Evolutionary conservation across 495 filamentous ascomycete genomes (phyloP).

Genomic region (Podospora sp.): DNA sequence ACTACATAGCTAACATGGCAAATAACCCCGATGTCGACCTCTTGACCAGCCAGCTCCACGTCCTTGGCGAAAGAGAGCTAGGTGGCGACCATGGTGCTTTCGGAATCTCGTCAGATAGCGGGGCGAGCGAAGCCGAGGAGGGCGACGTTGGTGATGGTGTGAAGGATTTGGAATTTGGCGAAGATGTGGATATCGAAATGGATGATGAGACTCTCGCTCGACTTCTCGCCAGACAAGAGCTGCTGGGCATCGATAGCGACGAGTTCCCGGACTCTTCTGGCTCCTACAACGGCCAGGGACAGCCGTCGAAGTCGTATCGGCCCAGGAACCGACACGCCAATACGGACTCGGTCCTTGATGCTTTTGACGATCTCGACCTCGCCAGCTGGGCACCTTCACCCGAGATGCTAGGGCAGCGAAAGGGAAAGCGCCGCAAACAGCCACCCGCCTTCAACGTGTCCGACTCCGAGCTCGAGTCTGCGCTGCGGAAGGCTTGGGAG

Average conservation of each 20-base stretch:
- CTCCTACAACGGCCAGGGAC: background rate
- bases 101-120: conserved; percentile 20
- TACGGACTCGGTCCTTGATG: conserved; percentile 66
- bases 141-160: background rate
- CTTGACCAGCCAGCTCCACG: conserved; percentile 20
- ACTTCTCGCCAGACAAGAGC: conserved; percentile 66
- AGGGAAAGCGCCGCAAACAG: conserved; percentile 57
- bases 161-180: conserved; percentile 38
- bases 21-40: conserved; percentile 42
- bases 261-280: conserved; percentile 57
- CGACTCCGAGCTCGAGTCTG: conserved; percentile 73
- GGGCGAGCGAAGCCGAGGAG: conserved; percentile 14
- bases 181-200: conserved; percentile 37
- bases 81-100: conserved; percentile 45
- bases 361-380: conserved; percentile 78
- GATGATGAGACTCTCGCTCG: conserved; percentile 62
- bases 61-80: conserved; percentile 46
- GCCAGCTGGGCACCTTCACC: conserved; percentile 73
- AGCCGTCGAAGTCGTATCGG: background rate
- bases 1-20: conserved; percentile 78
- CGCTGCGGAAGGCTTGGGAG: conserved; percentile 65
- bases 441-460: conserved; percentile 58
- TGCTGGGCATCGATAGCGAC: conserved; percentile 60
- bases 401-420: conserved; percentile 55
- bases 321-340: conserved; percentile 38